phyloP scores from a whole-genome alignment of 192 early-diverging fungal genomes.

The Gigaspora rosea region DNA sequence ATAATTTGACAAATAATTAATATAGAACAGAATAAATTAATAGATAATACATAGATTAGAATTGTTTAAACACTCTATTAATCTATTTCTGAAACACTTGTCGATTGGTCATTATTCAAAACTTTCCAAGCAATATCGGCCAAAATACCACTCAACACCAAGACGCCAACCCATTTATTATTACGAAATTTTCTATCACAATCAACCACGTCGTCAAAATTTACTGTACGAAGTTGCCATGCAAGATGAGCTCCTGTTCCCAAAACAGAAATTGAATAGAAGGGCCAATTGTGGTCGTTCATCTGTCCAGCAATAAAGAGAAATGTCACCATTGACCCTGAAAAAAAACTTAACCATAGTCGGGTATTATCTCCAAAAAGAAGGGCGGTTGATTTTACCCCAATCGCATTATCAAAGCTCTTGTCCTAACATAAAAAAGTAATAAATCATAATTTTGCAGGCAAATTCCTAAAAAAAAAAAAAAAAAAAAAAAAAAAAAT shows the following conservation, averaged over 20 bases:
- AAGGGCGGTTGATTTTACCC: conserved; percentile 91
- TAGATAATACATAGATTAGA: neutral
- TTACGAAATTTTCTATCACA: conserved; percentile 80
- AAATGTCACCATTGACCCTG: conserved; percentile 64
- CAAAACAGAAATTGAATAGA: conserved; percentile 70
- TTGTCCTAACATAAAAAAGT: conserved; percentile 62
- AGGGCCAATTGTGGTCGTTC: conserved; percentile 75
- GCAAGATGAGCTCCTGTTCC: conserved; percentile 75
- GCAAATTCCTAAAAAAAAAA: neutral
- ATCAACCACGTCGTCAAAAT: conserved; percentile 63
- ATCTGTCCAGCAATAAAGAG: conserved; percentile 75
- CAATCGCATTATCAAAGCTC: conserved; percentile 80
- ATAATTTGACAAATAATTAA: too few species aligned
- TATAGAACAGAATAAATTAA: too few species aligned
- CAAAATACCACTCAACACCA: conserved; percentile 74
- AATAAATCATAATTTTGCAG: neutral
- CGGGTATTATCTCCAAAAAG: conserved; percentile 76
- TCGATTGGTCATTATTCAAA: neutral
- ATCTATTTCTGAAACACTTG: neutral
- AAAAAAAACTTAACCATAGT: conserved; percentile 70
- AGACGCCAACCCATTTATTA: conserved; percentile 77
- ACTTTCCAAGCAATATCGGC: conserved; percentile 52
- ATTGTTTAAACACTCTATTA: neutral
- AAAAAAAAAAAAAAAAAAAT: too few species aligned
- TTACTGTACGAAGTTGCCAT: conserved; percentile 78